These are phyloP conservation scores for Alternaria atra DNA, from an alignment of 2,329 filamentous ascomycete species.

Conservation along the genomic window DNA sequence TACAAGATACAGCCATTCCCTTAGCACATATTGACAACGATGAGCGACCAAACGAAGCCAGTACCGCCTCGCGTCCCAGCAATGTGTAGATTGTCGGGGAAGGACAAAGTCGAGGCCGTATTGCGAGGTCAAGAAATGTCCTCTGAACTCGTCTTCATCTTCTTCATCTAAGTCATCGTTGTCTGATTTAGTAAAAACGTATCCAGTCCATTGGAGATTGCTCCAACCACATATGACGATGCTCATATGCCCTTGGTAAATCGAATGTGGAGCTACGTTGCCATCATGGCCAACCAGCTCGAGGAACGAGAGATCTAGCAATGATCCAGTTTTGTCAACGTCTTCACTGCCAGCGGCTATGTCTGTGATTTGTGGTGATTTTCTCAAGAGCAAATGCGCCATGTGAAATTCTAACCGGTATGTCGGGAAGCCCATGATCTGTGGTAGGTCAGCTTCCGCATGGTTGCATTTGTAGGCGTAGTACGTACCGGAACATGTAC, in stretches of 20 bases:
- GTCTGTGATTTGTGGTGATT: not conserved
- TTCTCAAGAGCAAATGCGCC: constrained; percentile 5
- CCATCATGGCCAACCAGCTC: no score
- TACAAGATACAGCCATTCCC: constrained; percentile 15
- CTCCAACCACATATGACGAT: constrained; percentile 15
- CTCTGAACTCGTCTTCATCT: no score
- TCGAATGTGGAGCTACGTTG: not conserved
- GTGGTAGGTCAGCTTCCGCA: not conserved
- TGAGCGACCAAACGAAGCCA: constrained; percentile 12
- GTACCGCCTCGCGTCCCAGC: constrained; percentile 20
- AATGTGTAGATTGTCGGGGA: not conserved
- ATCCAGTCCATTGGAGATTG: constrained; percentile 9
- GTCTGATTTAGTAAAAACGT: constrained; percentile 10
- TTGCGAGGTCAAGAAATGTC: not conserved
- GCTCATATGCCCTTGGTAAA: constrained; percentile 8
- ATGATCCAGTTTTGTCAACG: no score
- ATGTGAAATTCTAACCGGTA: constrained; percentile 11
- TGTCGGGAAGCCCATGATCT: constrained; percentile 3
- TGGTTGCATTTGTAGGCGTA: no score
- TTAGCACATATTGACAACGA: constrained; percentile 1
- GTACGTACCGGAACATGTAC: constrained; percentile 11
- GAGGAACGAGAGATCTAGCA: no score
- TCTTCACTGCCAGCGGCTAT: no score
- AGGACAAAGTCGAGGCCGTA: constrained; percentile 3
- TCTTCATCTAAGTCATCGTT: not conserved